Evolutionary conservation across 805 yeast genomes (phyloP).

Genomic region (Teunomyces tritomae): DNA sequence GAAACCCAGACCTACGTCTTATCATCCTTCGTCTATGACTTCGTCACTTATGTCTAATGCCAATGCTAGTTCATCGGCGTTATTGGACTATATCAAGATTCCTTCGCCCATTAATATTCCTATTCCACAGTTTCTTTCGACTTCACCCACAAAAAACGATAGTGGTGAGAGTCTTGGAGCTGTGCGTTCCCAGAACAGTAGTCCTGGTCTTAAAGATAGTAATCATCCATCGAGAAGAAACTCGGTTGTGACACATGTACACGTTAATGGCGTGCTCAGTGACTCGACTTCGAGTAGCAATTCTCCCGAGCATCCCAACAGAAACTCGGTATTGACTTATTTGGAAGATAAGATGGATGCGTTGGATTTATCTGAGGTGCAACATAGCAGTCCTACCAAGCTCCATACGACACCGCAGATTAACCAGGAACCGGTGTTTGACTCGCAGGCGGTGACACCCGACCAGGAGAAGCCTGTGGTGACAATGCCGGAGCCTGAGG

Average conservation of each 20-base stretch:
- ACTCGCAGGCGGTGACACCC: slow-evolving; percentile 10
- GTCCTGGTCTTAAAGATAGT: slow-evolving; percentile 11
- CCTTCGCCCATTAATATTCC: slow-evolving; percentile 33
- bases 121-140: slow-evolving; percentile 34
- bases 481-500: background rate
- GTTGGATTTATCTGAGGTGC: slow-evolving; percentile 33
- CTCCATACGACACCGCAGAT: slow-evolving; percentile 25
- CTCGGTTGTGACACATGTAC: slow-evolving; percentile 42
- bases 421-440: slow-evolving; percentile 31
- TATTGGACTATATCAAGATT: slow-evolving; percentile 33
- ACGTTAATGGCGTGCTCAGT: slow-evolving; percentile 43
- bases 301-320: slow-evolving; percentile 20
- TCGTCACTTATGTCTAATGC: slow-evolving; percentile 21
- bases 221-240: slow-evolving; percentile 26
- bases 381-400: slow-evolving; percentile 23
- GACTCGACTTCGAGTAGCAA: slow-evolving; percentile 9
- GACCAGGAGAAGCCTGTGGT: background rate
- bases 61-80: slow-evolving; percentile 15
- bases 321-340: slow-evolving; percentile 40
- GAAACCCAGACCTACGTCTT: slow-evolving; percentile 81
- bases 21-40: slow-evolving; percentile 62
- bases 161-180: slow-evolving; percentile 17
- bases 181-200: slow-evolving; percentile 7
- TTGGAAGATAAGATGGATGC: slow-evolving; percentile 45
- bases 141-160: slow-evolving; percentile 34